Conservation (phyloP, 345 rosid species). For the Combretum micranthum region DNA sequence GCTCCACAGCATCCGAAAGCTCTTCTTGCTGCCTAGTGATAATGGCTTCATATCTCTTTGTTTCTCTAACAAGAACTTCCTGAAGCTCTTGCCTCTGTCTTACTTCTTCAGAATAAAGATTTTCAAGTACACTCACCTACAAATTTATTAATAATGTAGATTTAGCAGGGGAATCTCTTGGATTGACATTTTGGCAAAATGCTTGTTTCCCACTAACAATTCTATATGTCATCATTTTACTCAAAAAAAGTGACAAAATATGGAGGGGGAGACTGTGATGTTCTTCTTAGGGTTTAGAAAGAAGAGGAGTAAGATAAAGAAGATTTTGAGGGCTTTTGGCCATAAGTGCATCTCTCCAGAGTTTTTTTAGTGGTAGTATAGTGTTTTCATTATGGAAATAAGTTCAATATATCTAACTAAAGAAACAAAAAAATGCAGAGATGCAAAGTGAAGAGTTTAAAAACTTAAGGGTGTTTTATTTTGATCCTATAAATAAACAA, state of each 20-base stretch:
- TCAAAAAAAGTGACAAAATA: no score
- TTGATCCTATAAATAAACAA: background rate
- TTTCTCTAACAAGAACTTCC: slow-evolving; percentile 18
- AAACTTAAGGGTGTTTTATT: background rate
- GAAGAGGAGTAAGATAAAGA: no score
- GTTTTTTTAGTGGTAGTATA: no score
- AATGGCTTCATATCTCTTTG: slow-evolving; percentile 4
- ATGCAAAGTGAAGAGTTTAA: no score
- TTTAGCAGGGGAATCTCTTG: background rate
- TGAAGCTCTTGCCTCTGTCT: slow-evolving; percentile 23
- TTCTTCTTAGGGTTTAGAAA: no score
- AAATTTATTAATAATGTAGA: background rate
- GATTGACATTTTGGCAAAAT: background rate
- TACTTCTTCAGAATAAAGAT: slow-evolving; percentile 2
- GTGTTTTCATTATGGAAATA: no score
- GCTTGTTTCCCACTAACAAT: background rate
- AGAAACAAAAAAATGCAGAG: no score
- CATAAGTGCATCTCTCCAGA: no score
- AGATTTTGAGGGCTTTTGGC: no score
- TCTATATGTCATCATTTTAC: background rate
- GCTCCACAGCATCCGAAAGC: slow-evolving; percentile 17
- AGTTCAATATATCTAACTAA: no score
- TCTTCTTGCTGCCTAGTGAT: slow-evolving; percentile 38
- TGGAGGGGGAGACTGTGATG: no score
- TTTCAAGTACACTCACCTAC: slow-evolving; percentile 1